Conservation (phyloP, 1,284 basidiomycete genomes). For the Heimioporus retisporus region DNA sequence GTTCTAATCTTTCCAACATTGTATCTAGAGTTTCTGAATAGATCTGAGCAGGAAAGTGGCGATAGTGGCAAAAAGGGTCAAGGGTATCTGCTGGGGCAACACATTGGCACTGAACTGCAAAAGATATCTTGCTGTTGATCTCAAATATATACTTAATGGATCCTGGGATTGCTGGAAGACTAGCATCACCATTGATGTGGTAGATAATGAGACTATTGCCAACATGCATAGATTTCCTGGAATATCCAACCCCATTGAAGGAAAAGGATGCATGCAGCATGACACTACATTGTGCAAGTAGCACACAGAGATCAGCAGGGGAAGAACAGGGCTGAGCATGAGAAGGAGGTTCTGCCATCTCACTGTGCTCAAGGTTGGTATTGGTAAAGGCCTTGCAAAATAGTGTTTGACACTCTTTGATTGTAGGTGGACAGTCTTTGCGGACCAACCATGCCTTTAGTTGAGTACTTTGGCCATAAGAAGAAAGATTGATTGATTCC, state of each 20-base stretch:
- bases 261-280: not conserved
- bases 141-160: constrained; percentile 21
- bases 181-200: not conserved
- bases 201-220: constrained; percentile 16
- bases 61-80: constrained; percentile 1
- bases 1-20: not conserved
- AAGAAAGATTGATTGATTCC: constrained; percentile 7
- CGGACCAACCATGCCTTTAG: constrained; percentile 11
- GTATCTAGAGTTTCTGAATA: not conserved
- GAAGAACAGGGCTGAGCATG: not conserved
- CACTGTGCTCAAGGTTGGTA: not conserved
- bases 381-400: constrained; percentile 11
- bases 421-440: constrained; percentile 7
- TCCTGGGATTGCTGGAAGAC: constrained; percentile 3
- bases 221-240: constrained; percentile 5
- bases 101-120: constrained; percentile 7
- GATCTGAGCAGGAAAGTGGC: not conserved
- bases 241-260: constrained; percentile 1
- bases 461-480: constrained; percentile 8
- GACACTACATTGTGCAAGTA: not conserved
- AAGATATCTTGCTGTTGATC: constrained; percentile 8
- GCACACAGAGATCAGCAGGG: constrained; percentile 1
- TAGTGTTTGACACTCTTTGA: constrained; percentile 14
- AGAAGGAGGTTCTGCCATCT: not conserved
- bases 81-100: not conserved